Evolutionary conservation across 129 eudicot genomes (phyloP).

Genomic region (Centaurea solstitialis): DNA sequence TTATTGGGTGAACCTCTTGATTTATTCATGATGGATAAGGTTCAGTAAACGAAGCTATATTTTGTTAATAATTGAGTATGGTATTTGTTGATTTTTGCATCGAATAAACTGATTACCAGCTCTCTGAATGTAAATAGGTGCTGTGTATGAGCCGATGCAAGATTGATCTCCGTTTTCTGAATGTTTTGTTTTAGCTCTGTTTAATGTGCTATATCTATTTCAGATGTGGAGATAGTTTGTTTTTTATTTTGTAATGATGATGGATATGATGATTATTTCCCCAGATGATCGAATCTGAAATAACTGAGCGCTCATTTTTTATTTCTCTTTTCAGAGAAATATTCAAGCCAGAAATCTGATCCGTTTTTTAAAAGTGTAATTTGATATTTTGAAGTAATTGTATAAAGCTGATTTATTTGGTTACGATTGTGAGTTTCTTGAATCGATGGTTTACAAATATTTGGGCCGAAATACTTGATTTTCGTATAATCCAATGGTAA

Average conservation of each 20-base stretch:
- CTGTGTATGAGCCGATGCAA: slow-evolving; percentile 12
- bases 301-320: background rate
- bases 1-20: slow-evolving; percentile 49
- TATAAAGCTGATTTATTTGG: too few species aligned
- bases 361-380: background rate
- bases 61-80: too few species aligned
- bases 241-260: background rate
- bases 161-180: background rate
- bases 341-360: slow-evolving; percentile 1
- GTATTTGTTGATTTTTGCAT: background rate
- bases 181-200: background rate
- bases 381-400: too few species aligned
- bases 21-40: slow-evolving; percentile 23
- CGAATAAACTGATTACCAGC: slow-evolving; percentile 4
- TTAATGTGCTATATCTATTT: background rate
- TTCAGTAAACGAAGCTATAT: slow-evolving; percentile 51
- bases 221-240: background rate
- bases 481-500: slow-evolving; percentile 33
- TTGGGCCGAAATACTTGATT: slow-evolving; percentile 32
- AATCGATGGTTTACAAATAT: background rate
- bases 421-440: too few species aligned
- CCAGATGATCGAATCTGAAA: background rate
- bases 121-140: background rate
- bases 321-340: background rate
- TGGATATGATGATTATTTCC: background rate